phyloP scores from a whole-genome alignment of 2,329 filamentous ascomycete genomes.

The Eutypella sp. region DNA sequence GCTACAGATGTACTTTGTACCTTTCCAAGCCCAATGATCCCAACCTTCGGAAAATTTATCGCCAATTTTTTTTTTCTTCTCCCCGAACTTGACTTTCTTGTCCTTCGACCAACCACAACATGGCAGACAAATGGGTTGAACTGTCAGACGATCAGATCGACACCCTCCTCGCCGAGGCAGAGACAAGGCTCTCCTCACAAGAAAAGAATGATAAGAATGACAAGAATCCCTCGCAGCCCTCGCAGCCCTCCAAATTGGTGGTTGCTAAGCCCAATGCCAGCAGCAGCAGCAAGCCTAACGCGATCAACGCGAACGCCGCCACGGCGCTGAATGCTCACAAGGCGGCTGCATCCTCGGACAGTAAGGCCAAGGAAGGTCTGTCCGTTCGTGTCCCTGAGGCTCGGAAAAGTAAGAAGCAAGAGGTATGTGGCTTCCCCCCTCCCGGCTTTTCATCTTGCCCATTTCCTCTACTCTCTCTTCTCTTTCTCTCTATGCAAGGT shows the following conservation, averaged over 20 bases:
- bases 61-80: neutral
- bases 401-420: conserved; percentile 25
- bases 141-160: conserved; percentile 61
- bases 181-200: conserved; percentile 43
- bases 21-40: neutral
- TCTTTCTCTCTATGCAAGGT: conserved; percentile 1
- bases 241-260: conserved; percentile 26
- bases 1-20: neutral
- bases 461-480: too few relatives aligned
- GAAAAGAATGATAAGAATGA: conserved; percentile 18
- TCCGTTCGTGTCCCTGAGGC: conserved; percentile 23
- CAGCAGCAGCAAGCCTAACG: conserved; percentile 5
- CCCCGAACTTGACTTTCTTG: neutral
- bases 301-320: conserved; percentile 6
- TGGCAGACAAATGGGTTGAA: conserved; percentile 32
- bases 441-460: too few relatives aligned
- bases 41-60: neutral
- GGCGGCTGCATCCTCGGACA: conserved; percentile 8
- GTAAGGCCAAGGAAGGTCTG: conserved; percentile 12
- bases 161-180: conserved; percentile 58
- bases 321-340: neutral
- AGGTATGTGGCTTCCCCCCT: conserved; percentile 20
- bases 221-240: too few relatives aligned
- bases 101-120: conserved; percentile 12
- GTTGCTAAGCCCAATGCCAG: conserved; percentile 7